Evolutionary conservation across 805 yeast species (phyloP), one percentile per base, ranked within the genome.

Genomic region (Jamesozyma hellenica): DNA sequence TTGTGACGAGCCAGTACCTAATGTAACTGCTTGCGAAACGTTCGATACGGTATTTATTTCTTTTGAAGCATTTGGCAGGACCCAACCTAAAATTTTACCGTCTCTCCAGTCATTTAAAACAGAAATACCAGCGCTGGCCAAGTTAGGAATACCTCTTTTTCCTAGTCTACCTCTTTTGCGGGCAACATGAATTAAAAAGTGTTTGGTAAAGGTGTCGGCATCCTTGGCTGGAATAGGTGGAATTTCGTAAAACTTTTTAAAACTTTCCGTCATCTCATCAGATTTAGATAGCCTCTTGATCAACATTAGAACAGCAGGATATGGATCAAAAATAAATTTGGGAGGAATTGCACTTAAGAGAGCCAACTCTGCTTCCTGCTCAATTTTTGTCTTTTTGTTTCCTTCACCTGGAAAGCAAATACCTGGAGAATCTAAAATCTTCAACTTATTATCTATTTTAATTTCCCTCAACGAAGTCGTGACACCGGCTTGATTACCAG

Each of bases 401-500:
- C 66, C 74, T 48, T 75, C 81, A 34, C 62, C 59, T 37, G 97
- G 97, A 77, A 92, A 90, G 31, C 92, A 96, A 45, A 90, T 92
- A 58, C 98, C 98, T 38, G 98, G 98, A 40, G 96, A 85, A 63
- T 90, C 98, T 55, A 90, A 70, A 48, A 90, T 72, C 62, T 82
- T 85, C 51, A 90, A 72, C 61, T 87, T 87, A 56, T 79, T 82
- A 62, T 90, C 98, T 44, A 90, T 73, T 65, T 90, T 92, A 43
- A 90, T 87, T 61, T 87, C 94, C 65, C 96, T 77, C 60, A 92
- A 67, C 3, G 90, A 69, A 1, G 96, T 88, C 25, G 98, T 90
- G 35, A 92, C 92, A 59, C 98, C 98, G 3, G 98, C 96, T 65
- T 83, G 92, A 57, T 94, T 94, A 37, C 98, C 98, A 26, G 83